Percentiles rank a stretch among this genome's conserved stretches.
phyloP scores from a whole-genome alignment of 1,139 yeast species.

The Yamadazyma atmosphaerica region DNA sequence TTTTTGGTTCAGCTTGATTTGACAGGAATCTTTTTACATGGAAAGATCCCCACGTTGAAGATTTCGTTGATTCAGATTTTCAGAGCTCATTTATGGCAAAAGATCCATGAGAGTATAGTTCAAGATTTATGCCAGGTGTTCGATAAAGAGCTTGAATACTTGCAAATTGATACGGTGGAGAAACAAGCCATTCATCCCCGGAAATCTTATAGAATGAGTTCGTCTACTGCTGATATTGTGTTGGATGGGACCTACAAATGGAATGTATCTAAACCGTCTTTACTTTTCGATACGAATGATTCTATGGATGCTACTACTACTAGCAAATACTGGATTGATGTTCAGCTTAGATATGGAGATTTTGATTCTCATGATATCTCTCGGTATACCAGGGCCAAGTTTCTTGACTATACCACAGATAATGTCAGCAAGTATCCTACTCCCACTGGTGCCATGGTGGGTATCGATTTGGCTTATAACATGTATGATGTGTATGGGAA shows the following conservation, averaged over 20 bases:
- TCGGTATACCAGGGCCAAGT: slow-evolving; percentile 90
- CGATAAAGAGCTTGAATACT: slow-evolving; percentile 81
- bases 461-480: slow-evolving; percentile 91
- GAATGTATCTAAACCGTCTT: slow-evolving; percentile 83
- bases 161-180: slow-evolving; percentile 83
- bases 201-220: slow-evolving; percentile 95
- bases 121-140: slow-evolving; percentile 91
- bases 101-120: slow-evolving; percentile 93
- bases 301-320: slow-evolving; percentile 50
- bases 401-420: slow-evolving; percentile 89
- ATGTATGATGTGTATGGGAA: slow-evolving; percentile 96
- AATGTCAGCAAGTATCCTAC: slow-evolving; percentile 86
- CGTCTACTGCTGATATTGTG: slow-evolving; percentile 90
- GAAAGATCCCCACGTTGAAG: slow-evolving; percentile 95
- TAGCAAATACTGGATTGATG: slow-evolving; percentile 90
- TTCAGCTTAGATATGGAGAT: slow-evolving; percentile 94
- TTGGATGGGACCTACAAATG: slow-evolving; percentile 76
- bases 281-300: slow-evolving; percentile 65
- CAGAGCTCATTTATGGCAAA: slow-evolving; percentile 98
- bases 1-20: slow-evolving; percentile 93
- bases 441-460: slow-evolving; percentile 88
- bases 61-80: slow-evolving; percentile 94
- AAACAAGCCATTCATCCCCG: slow-evolving; percentile 96
- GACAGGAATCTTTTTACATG: slow-evolving; percentile 96
- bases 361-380: slow-evolving; percentile 97